Base-by-base conservation (phyloP, 2,329 filamentous ascomycete species). In the Ophiosphaerella narmari region DNA sequence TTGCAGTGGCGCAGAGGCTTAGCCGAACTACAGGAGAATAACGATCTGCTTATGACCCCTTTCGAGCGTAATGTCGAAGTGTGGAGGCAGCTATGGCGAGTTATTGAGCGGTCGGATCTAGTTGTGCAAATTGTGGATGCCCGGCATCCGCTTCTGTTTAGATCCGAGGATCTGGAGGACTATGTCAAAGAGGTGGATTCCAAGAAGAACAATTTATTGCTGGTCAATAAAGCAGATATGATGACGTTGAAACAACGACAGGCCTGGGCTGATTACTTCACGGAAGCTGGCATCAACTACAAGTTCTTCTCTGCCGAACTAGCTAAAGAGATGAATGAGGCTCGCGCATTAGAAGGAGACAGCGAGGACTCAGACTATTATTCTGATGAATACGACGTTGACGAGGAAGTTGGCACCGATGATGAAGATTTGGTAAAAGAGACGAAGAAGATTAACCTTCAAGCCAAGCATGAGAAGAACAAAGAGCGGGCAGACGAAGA, bases 221-320 rank as follows among this genome's bases (percentile, higher is more conserved):
- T 99, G 47, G 93, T 99, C 68, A 99, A 99, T 81, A 99, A 99
- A 80, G 92, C 94, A 39, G 94, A 99, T 76, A 97, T 99, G 94
- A 92, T 99, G 90, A 96, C 92, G 1, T 74, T 86, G 40, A 85
- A 85, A 65, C 95, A 99, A 77, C 82, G 94, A 59, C 82, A 82
- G 58, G 80, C 82, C 0, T 99, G 94, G 94, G 92, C 92, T 3
- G 84, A 88, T 61, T 91, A 96, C 69, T 90, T 99, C 62, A 87
- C 87, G 61, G 79, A 86, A 61, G 85, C 88, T 23, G 85, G 86
- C 24, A 95, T 99, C 67, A 85, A 89, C 46, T 99, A 94, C 80
- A 89, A 88, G 65, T 99, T 97, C 79, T 99, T 99, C 79, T 99
- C 95, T 1, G 94, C 94, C 1, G 86, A 89, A 53, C 74, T 99